Evolutionary conservation across 176 grass and related monocot genomes (phyloP).

Genomic region (Otatea glauca): DNA sequence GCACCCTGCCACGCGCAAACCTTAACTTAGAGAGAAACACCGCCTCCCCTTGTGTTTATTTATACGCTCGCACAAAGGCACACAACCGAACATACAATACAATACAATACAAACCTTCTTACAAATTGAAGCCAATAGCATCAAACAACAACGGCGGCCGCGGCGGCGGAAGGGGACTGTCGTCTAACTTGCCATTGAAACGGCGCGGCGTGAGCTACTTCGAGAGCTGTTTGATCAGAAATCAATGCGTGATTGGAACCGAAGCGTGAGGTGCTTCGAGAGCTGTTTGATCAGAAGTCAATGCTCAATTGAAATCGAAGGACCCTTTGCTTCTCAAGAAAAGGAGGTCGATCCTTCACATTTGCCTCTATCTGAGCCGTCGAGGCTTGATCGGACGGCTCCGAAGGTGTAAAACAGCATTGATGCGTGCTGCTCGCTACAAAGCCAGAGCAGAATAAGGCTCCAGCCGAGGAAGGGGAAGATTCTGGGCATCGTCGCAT

Average conservation of each 20-base stretch:
- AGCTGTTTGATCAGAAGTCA: too few relatives aligned
- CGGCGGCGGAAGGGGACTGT: too few relatives aligned
- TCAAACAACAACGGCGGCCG: too few relatives aligned
- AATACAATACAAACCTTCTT: too few relatives aligned
- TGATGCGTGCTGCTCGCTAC: background rate
- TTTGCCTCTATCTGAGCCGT: constrained; percentile 15
- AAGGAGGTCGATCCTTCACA: background rate
- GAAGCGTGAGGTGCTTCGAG: background rate
- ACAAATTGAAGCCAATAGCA: too few relatives aligned
- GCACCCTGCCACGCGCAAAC: background rate
- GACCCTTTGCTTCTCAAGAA: too few relatives aligned
- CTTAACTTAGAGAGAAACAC: constrained; percentile 21
- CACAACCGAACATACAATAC: background rate
- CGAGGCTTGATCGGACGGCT: background rate
- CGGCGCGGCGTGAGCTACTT: too few relatives aligned
- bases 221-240: too few relatives aligned
- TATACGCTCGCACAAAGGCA: background rate
- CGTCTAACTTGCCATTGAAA: too few relatives aligned
- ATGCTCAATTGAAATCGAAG: background rate
- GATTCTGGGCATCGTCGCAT: background rate
- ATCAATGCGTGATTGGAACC: too few relatives aligned
- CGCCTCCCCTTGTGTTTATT: background rate
- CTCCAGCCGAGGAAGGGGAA: background rate
- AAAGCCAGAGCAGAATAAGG: background rate
- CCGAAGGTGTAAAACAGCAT: background rate